Evolutionary conservation across 345 rosid species (phyloP), one percentile per base, ranked within the genome.

Genomic region (Eucalyptus albens): DNA sequence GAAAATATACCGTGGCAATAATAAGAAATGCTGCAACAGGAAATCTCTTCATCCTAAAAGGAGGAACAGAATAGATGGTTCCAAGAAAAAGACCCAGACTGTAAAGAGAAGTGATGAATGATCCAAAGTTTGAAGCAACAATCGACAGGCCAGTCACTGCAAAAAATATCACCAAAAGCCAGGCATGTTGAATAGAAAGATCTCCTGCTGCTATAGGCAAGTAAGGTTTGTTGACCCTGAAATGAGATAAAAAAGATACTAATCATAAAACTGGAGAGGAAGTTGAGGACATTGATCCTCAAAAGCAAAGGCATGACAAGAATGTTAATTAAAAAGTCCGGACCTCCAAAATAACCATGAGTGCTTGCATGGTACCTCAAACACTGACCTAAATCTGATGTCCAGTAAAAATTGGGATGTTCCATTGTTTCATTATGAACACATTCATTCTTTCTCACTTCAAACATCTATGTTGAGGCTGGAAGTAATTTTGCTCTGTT

Each of bases 151-250:
- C 99, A 33, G 96, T 87, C 90, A 95, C 92, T 51, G 97, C 97
- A 92, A 97, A 96, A 92, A 92, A 92, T 89, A 94, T 90, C 92
- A 97, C 99, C 96, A 97, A 88, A 82, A 94, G 87, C 99, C 99
- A 97, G 37, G 99, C 99, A 88, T 95, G 93, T 90, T 95, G 95
- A 89, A 96, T 96, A 47, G 99, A 96, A 62, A 97, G 99, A 93
- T 97, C 99, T 90, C 99, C 99, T 37, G 99, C 99, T 92, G 98
- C 99, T 91, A 97, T 96, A 87, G 99, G 99, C 91, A 97, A 94
- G 92, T 97, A 96, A 37, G 99, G 99, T 91, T 97, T 97, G 93
- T 97, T 97, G 93, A 97, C 99, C 95, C 99, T 97, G 90, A 86
- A 89, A 88, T 86, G 13, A 87, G 89, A 62, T 87, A 89, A 56